These are phyloP conservation scores for Phellinidium pouzarii DNA, from an alignment of 1,284 basidiomycete genomes.

Conservation along the genomic window DNA sequence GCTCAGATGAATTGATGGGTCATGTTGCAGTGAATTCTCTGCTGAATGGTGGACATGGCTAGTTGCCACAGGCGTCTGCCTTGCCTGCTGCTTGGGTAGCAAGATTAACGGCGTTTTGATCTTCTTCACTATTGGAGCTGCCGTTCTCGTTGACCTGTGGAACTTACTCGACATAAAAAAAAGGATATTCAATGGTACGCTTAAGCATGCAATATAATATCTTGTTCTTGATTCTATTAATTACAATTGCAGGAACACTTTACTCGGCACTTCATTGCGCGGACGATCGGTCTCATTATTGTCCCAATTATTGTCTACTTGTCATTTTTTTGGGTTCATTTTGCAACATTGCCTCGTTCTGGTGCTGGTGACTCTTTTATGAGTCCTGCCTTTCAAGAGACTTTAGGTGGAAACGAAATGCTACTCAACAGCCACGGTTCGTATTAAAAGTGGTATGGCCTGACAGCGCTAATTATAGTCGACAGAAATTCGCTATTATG, in stretches of 20 bases:
- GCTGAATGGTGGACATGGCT: conserved; percentile 95
- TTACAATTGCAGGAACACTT: conserved; percentile 72
- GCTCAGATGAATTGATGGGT: conserved; percentile 15
- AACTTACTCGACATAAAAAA: conserved; percentile 84
- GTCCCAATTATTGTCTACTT: conserved; percentile 89
- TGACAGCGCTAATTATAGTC: conserved; percentile 12
- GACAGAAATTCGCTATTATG: conserved; percentile 89
- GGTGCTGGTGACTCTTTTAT: conserved; percentile 96
- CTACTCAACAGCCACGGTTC: conserved; percentile 84
- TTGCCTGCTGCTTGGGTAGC: conserved; percentile 94
- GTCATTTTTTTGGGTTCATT: conserved; percentile 95
- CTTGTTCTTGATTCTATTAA: conserved; percentile 5
- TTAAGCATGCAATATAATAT: background rate
- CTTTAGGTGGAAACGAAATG: conserved; percentile 87
- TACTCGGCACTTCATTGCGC: conserved; percentile 82
- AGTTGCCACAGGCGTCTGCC: conserved; percentile 81
- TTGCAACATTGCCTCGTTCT: conserved; percentile 83
- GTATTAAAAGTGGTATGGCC: conserved; percentile 18
- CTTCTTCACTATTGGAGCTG: conserved; percentile 83
- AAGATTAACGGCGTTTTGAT: conserved; percentile 98
- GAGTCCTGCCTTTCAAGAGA: conserved; percentile 98
- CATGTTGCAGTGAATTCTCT: conserved; percentile 65
- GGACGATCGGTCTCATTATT: conserved; percentile 82
- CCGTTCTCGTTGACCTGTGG: conserved; percentile 94
- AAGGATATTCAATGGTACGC: conserved; percentile 78